Base-by-base conservation (phyloP, 345 rosid species). In the Syzygium aromaticum region DNA sequence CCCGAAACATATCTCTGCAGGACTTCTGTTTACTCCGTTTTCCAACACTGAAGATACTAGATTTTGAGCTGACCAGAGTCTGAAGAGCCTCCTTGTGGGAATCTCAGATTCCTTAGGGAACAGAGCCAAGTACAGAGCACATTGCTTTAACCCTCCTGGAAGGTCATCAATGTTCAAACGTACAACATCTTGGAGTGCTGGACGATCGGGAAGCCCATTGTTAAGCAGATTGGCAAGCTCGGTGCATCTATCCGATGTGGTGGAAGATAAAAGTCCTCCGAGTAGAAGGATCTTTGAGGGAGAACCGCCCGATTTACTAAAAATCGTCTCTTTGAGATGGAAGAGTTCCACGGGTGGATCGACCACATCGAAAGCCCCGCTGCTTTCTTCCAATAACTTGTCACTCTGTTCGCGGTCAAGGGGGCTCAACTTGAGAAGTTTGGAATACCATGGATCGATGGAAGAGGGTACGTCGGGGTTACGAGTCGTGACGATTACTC, bases 51-150 rank as follows among this genome's bases (percentile, higher is more conserved):
- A 54, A 6, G 56, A 6, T 17, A 54, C 9, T 0, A 54, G 56
- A 54, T 54, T 85, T 54, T 92, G 92, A 23, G 94, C 92, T 80
- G 85, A 85, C 92, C 92, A 92, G 46, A 91, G 83, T 51, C 51
- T 85, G 52, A 85, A 84, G 88, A 91, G n/a, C 88, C 94, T 90
- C 86, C 94, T 84, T 3, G 87, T 86, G 10, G 91, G 86, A 54
- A 92, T 85, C 53, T 51, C 87, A 61, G 23, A 59, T 40, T 85
- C 87, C 84, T 85, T 89, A 9, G 92, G 94, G 43, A 92, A 92
- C 51, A 90, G 87, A 43, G 91, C 52, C 57, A 92, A 40, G 64
- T 91, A 91, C 84, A 84, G 89, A 52, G 90, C 83, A 56, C 91
- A 90, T 11, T 53, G 86, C 85, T 84, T 88, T 43, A 86, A 49